Conservation (phyloP, 2,329 filamentous ascomycete genomes). For the Malbranchea cinnamomea region DNA sequence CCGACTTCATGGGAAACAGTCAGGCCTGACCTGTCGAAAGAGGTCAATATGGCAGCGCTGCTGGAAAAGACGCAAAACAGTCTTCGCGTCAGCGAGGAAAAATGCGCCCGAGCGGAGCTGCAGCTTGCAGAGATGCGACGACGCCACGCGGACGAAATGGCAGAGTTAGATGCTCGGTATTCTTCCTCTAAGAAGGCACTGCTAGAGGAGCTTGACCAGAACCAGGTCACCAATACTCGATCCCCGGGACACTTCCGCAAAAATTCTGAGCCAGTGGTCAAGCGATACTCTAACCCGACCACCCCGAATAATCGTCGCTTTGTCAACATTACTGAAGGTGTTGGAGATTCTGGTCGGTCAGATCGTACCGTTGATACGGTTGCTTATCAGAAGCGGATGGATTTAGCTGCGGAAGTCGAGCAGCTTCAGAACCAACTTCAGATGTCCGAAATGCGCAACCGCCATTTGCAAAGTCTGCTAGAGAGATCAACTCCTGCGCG, state of each 20-base stretch:
- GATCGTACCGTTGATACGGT: conserved; percentile 74
- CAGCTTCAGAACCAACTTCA: conserved; percentile 89
- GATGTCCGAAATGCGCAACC: conserved; percentile 87
- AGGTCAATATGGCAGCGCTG: conserved; percentile 67
- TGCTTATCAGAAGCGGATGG: conserved; percentile 76
- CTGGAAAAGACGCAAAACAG: conserved; percentile 82
- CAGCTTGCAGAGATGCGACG: conserved; percentile 67
- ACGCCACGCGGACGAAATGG: conserved; percentile 55
- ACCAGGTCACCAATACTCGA: conserved; percentile 56
- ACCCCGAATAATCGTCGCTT: conserved; percentile 59
- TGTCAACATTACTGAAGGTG: conserved; percentile 46
- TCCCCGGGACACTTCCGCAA: conserved; percentile 59
- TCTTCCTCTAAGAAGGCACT: conserved; percentile 54
- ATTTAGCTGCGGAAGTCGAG: conserved; percentile 78
- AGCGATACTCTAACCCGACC: conserved; percentile 57
- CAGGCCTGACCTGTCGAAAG: conserved; percentile 51
- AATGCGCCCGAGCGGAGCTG: conserved; percentile 63
- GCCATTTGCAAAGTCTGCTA: conserved; percentile 76
- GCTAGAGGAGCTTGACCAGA: conserved; percentile 75
- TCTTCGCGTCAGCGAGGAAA: conserved; percentile 67
- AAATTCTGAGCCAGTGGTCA: conserved; percentile 41
- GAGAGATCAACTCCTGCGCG: conserved; percentile 50
- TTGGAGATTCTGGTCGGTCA: conserved; percentile 63
- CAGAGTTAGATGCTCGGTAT: conserved; percentile 47
- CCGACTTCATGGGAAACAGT: conserved; percentile 53